These are phyloP conservation scores for Blastocystis hominis DNA, from an alignment of 352 stramenopile species.

Conservation along the genomic window DNA sequence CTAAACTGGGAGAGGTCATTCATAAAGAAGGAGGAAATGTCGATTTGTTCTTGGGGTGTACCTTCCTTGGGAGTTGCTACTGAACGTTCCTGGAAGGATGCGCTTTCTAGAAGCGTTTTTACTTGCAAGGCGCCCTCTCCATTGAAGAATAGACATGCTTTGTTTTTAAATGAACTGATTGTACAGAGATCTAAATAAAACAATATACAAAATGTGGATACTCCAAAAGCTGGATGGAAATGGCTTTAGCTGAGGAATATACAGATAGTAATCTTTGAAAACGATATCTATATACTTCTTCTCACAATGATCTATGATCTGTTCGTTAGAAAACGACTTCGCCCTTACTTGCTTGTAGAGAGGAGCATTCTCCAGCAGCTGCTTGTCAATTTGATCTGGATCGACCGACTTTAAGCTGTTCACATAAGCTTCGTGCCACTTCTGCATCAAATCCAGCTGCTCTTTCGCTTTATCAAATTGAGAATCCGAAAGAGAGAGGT, in stretches of 20 bases:
- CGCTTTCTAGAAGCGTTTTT: not conserved
- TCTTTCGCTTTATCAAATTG: not conserved
- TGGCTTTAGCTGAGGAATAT: not conserved
- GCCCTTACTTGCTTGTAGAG: not conserved
- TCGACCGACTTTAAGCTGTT: not conserved
- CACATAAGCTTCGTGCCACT: not conserved
- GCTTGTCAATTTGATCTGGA: not conserved
- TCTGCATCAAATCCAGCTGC: not conserved
- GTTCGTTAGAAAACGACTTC: not conserved
- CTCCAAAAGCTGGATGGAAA: constrained; percentile 41
- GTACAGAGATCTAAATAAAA: not conserved
- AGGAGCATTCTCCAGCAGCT: not conserved
- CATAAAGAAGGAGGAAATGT: constrained; percentile 8
- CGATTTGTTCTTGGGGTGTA: not conserved
- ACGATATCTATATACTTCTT: not conserved
- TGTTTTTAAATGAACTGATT: not conserved
- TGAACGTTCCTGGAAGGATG: not conserved
- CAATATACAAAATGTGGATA: not conserved
- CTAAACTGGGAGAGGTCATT: not conserved
- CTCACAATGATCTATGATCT: constrained; percentile 21
- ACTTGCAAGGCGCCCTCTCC: not conserved
- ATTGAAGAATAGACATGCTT: not conserved
- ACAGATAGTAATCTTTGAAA: not conserved
- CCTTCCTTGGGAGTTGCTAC: not conserved
- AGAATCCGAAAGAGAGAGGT: constrained; percentile 11